These are phyloP conservation scores for Myriosclerotinia curreyana DNA, from an alignment of 2,329 filamentous ascomycete genomes.

Conservation along the genomic window DNA sequence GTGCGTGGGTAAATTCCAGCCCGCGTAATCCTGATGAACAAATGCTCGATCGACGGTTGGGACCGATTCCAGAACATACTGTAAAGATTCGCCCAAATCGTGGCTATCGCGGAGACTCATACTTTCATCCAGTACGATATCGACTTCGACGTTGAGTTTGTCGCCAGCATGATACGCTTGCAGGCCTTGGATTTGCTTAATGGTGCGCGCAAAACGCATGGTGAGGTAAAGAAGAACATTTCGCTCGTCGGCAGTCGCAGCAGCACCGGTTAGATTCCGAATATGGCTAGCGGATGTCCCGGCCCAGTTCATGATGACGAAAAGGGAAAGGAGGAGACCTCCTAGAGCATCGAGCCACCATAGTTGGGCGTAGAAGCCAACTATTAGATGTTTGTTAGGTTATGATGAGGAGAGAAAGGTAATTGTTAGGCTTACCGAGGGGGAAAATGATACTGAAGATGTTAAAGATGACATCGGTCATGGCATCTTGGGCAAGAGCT, in stretches of 20 bases:
- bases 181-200: constrained; percentile 52
- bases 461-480: constrained; percentile 63
- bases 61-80: constrained; percentile 57
- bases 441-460: constrained; percentile 61
- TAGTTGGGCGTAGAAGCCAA: constrained; percentile 55
- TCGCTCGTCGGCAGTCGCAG: constrained; percentile 49
- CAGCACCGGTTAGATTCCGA: constrained; percentile 56
- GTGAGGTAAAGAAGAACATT: constrained; percentile 60
- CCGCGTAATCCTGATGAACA: constrained; percentile 43
- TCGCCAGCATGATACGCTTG: constrained; percentile 61
- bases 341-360: constrained; percentile 67
- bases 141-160: constrained; percentile 60
- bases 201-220: constrained; percentile 53
- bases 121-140: constrained; percentile 55
- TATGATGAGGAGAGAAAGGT: background rate
- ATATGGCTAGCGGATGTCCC: constrained; percentile 59
- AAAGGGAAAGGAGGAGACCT: constrained; percentile 60
- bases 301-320: constrained; percentile 68
- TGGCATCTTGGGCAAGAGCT: constrained; percentile 61
- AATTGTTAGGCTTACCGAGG: constrained; percentile 39
- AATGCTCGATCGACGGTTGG: constrained; percentile 43
- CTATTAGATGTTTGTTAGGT: constrained; percentile 31
- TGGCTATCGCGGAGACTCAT: constrained; percentile 52
- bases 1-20: constrained; percentile 40
- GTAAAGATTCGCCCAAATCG: constrained; percentile 60